Percentiles rank a stretch among this genome's conserved stretches.
phyloP scores from a whole-genome alignment of 306 rosid species.

The Quercus glauca region DNA sequence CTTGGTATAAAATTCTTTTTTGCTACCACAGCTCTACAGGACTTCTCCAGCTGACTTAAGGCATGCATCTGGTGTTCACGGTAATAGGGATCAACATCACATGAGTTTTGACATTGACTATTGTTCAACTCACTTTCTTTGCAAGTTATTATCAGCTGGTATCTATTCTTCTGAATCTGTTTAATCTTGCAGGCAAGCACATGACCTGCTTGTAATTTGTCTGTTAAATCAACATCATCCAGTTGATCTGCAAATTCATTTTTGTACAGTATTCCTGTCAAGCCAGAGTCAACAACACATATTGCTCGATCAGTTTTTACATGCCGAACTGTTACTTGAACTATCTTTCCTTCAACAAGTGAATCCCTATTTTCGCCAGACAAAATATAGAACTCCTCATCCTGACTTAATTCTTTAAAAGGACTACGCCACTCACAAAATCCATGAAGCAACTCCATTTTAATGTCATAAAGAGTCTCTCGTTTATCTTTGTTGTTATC shows the following conservation, averaged over 20 bases:
- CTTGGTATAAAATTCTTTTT: slow-evolving; percentile 29
- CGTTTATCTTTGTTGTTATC: slow-evolving; percentile 57
- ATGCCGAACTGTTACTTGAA: slow-evolving; percentile 79
- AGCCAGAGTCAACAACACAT: slow-evolving; percentile 37
- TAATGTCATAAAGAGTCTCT: slow-evolving; percentile 76
- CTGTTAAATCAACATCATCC: slow-evolving; percentile 31
- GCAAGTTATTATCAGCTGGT: slow-evolving; percentile 37
- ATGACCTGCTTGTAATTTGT: slow-evolving; percentile 29
- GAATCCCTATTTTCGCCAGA: slow-evolving; percentile 95
- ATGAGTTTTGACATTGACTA: slow-evolving; percentile 17
- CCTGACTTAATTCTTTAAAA: slow-evolving; percentile 96
- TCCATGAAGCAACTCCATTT: slow-evolving; percentile 85
- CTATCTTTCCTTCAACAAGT: slow-evolving; percentile 85
- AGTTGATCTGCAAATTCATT: slow-evolving; percentile 41
- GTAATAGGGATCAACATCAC: slow-evolving; percentile 42
- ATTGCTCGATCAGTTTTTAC: slow-evolving; percentile 37
- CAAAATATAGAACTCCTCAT: slow-evolving; percentile 90
- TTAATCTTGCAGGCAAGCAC: slow-evolving; percentile 41
- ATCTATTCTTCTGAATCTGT: slow-evolving; percentile 36
- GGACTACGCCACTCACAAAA: slow-evolving; percentile 96
- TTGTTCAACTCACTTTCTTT: slow-evolving; percentile 42
- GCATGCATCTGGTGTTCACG: slow-evolving; percentile 20
- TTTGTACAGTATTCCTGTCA: slow-evolving; percentile 34
- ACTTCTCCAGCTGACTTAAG: slow-evolving; percentile 11
- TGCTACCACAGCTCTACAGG: slow-evolving; percentile 14